phyloP scores from a whole-genome alignment of 768 basidiomycete genomes.

The Tricholomella constricta region DNA sequence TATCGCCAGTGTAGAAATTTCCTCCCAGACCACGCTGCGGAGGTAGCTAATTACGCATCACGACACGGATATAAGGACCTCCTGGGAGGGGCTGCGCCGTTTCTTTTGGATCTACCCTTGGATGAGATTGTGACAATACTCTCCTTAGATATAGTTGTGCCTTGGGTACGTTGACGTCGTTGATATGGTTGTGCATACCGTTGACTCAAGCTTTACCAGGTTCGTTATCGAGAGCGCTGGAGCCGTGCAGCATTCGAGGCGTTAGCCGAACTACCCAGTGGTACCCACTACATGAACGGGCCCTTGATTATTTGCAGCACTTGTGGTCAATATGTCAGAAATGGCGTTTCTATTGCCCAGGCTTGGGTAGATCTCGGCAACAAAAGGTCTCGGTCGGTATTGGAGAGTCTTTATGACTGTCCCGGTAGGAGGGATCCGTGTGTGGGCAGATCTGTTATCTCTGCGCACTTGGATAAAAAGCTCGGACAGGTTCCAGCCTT shows the following conservation, averaged over 20 bases:
- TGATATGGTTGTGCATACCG: neutral
- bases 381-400: neutral
- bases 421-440: no score
- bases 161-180: conserved; percentile 9
- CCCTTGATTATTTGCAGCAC: no score
- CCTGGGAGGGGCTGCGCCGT: neutral
- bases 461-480: neutral
- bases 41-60: neutral
- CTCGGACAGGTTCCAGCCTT: neutral
- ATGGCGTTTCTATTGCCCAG: no score
- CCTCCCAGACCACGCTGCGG: neutral
- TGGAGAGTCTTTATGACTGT: neutral
- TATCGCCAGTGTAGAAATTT: neutral
- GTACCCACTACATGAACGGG: no score
- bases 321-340: no score
- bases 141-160: neutral
- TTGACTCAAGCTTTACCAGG: neutral
- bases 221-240: neutral
- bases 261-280: no score
- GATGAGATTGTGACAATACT: neutral
- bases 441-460: no score
- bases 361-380: neutral
- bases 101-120: conserved; percentile 4
- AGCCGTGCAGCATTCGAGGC: neutral
- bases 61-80: neutral